These are phyloP conservation scores for Astragalus membranaceus DNA, from an alignment of 306 rosid species.

Conservation along the genomic window DNA sequence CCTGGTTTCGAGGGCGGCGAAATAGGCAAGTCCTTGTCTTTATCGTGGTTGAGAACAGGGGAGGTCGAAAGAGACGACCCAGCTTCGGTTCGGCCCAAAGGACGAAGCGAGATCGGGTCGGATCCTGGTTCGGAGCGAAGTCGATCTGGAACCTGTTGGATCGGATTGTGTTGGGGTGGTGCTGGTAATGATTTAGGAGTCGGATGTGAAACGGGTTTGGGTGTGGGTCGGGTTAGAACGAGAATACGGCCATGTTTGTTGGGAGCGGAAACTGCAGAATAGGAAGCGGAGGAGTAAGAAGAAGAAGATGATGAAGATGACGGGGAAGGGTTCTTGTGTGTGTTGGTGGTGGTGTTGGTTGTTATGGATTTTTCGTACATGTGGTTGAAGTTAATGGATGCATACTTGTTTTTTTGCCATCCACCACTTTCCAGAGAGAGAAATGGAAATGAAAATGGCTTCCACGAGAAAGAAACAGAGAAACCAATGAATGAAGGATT, in stretches of 20 bases:
- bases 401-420: conserved; percentile 82
- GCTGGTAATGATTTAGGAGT: neutral
- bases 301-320: conserved; percentile 26
- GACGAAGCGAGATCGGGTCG: conserved; percentile 68
- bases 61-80: conserved; percentile 17
- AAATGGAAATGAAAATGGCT: neutral
- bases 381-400: conserved; percentile 74
- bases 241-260: conserved; percentile 81
- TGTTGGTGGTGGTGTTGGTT: conserved; percentile 1
- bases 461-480: neutral
- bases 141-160: conserved; percentile 26
- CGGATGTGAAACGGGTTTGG: conserved; percentile 32
- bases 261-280: conserved; percentile 56
- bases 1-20: conserved; percentile 29
- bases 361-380: conserved; percentile 50
- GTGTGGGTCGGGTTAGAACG: conserved; percentile 59
- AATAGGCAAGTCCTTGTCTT: conserved; percentile 28
- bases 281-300: conserved; percentile 45
- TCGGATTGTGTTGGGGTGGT: neutral
- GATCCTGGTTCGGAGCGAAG: conserved; percentile 28
- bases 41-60: conserved; percentile 22
- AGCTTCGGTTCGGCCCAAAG: conserved; percentile 51
- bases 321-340: conserved; percentile 30
- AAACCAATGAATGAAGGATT: neutral
- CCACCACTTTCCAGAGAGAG: conserved; percentile 34